Conservation (phyloP, 1,139 yeast genomes). For the Lodderomyces beijingensis region DNA sequence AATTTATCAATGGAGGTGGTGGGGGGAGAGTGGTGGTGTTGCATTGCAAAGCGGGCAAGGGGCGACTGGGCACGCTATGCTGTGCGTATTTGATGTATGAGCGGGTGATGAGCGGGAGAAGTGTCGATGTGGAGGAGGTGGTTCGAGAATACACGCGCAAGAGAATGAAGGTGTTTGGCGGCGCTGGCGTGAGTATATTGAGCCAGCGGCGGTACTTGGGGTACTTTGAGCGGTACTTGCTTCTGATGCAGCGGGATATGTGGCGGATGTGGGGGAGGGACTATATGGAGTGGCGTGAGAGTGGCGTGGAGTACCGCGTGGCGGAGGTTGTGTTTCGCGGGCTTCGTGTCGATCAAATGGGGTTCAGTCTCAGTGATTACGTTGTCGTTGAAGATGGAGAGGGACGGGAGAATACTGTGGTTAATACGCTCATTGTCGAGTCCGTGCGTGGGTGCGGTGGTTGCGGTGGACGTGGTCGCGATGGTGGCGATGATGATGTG, state of each 20-base stretch:
- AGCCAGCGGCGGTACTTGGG: conserved; percentile 66
- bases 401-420: conserved; percentile 3
- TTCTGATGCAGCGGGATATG: too few species aligned
- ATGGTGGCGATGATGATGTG: neutral
- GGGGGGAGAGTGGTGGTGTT: conserved; percentile 72
- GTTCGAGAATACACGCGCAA: conserved; percentile 47
- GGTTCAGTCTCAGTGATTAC: conserved; percentile 1
- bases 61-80: conserved; percentile 76
- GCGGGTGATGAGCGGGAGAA: conserved; percentile 15
- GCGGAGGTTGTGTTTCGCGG: conserved; percentile 2
- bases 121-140: conserved; percentile 36
- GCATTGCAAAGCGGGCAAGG: conserved; percentile 92
- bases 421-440: conserved; percentile 1
- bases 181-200: conserved; percentile 61
- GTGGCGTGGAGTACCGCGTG: neutral
- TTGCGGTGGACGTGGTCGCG: neutral
- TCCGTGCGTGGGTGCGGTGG: neutral
- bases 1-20: conserved; percentile 46
- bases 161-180: conserved; percentile 59
- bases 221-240: conserved; percentile 49
- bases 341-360: neutral
- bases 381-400: neutral
- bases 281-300: conserved; percentile 2
- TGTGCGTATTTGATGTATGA: conserved; percentile 65
- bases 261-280: neutral